Evolutionary conservation across 2,329 filamentous ascomycete genomes (phyloP), one percentile per base, ranked within the genome.

Genomic region (Aspergillus eucalypticola): DNA sequence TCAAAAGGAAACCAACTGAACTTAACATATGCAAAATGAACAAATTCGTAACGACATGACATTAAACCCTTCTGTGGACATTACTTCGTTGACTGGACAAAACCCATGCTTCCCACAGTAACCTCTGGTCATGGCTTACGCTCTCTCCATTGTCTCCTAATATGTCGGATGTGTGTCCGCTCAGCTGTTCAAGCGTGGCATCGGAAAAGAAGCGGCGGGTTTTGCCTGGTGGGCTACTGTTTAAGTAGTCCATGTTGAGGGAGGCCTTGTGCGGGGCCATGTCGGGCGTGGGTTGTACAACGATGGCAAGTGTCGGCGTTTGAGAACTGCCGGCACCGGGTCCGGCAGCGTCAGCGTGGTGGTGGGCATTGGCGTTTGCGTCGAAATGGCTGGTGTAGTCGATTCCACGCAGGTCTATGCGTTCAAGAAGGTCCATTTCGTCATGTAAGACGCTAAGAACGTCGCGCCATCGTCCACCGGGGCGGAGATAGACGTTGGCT

Each of bases 371-470:
- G 41, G 23, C 19, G 49, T 61, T 66, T 23, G 79, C 77, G 60
- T 86, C 82, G 60, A 84, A 85, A 54, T 83, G 77, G 38, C 75
- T 77, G 2, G 81, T 81, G 66, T 89, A 89, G 39, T 85, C 83
- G 51, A 88, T 85, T 5, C 84, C 76, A 38, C 84, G 78, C n/a
- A 90, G 73, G 65, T 85, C 86, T 29, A 89, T 80, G 80, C 85
- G 88, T 49, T 88, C 83, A 15, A 90, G 74, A 25, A 79, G 77
- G 35, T 78, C 75, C 79, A 88, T 84, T 52, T 86, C 81, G 8
- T 82, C 75, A 51, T 84, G 81, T 13, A 90, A 74, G 19, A 82
- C 82, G 4, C 74, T 71, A 0, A 89, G 78, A 0, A 90, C 81
- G 57, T 88, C 83, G 62, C 81, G 82, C 88, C 88, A 90, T 60